A percentile compares a stretch with the other conserved stretches of the same genome.
Conservation (phyloP, 352 stramenopile species). For the Nothophytophthora sp. region DNA sequence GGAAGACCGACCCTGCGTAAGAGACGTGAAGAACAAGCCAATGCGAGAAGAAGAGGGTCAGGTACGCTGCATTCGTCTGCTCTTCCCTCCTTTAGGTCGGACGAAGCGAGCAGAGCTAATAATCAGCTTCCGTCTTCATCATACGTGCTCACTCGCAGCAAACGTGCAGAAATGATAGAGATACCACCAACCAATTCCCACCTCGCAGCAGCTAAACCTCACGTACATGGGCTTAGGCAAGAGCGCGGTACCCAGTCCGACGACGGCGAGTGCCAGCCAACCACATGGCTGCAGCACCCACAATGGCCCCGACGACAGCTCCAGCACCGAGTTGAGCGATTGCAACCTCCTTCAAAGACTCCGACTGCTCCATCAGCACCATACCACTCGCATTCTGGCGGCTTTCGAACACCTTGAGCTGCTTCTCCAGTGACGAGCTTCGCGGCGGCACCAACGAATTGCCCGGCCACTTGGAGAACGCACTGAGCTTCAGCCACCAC, state of each 20-base stretch:
- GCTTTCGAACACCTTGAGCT: slow-evolving; percentile 38
- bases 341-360: slow-evolving; percentile 9
- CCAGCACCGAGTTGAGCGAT: slow-evolving; percentile 30
- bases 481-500: slow-evolving; percentile 62
- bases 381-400: slow-evolving; percentile 21
- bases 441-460: slow-evolving; percentile 49
- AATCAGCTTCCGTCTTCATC: no score
- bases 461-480: slow-evolving; percentile 71
- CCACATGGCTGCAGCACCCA: slow-evolving; percentile 34
- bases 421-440: slow-evolving; percentile 37
- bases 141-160: no score
- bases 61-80: not conserved
- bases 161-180: no score
- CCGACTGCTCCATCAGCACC: slow-evolving; percentile 11
- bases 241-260: slow-evolving; percentile 31
- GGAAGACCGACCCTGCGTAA: no score
- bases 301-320: slow-evolving; percentile 25
- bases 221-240: slow-evolving; percentile 18
- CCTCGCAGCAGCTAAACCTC: slow-evolving; percentile 3
- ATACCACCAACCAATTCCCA: no score
- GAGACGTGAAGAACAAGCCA: no score
- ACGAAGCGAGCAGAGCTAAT: no score
- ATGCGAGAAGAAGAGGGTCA: not conserved
- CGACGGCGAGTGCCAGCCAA: slow-evolving; percentile 27
- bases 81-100: no score